phyloP scores from a whole-genome alignment of 2,329 filamentous ascomycete genomes.

The Zasmidium cellare region DNA sequence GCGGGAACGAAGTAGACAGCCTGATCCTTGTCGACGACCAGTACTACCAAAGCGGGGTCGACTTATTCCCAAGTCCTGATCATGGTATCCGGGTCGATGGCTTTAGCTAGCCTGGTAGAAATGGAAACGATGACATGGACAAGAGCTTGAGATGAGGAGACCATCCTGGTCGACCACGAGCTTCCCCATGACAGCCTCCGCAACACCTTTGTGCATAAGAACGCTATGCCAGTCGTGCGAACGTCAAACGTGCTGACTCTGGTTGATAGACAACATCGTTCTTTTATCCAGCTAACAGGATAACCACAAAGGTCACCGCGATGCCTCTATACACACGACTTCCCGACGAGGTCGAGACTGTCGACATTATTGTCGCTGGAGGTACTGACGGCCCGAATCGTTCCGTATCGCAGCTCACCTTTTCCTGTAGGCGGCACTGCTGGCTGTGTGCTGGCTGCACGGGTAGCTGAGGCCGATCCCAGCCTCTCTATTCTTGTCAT shows the following conservation, averaged over 20 bases:
- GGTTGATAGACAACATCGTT: too few species aligned
- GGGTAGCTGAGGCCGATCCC: slow-evolving; percentile 54
- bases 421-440: slow-evolving; percentile 45
- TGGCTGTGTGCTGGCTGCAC: slow-evolving; percentile 52
- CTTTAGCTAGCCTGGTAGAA: neutral
- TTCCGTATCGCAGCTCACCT: neutral
- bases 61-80: neutral
- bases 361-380: slow-evolving; percentile 55
- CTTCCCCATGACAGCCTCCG: neutral
- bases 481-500: slow-evolving; percentile 55
- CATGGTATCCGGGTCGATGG: neutral
- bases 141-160: neutral
- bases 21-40: neutral
- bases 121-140: neutral
- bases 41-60: neutral
- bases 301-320: neutral
- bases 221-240: too few species aligned
- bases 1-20: neutral
- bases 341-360: slow-evolving; percentile 42
- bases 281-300: neutral
- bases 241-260: too few species aligned
- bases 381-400: slow-evolving; percentile 30
- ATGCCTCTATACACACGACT: slow-evolving; percentile 37
- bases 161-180: neutral
- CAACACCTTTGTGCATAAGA: neutral